Conservation (phyloP, 148 eudicot genomes). For the Silene uniflora region DNA sequence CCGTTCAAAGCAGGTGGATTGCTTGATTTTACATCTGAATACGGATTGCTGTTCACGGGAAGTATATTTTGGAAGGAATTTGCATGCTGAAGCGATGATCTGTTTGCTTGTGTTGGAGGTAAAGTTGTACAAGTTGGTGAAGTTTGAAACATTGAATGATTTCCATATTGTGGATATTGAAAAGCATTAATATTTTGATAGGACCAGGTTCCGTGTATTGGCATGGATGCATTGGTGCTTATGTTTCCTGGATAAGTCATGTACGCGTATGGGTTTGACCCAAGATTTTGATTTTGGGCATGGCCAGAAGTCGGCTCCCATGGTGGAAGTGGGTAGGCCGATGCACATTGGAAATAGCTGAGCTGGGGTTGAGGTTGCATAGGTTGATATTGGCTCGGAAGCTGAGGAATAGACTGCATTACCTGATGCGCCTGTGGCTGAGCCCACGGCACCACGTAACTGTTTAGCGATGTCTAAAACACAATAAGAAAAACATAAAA, state of each 20-base stretch:
- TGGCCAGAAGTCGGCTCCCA: conserved; percentile 89
- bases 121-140: conserved; percentile 9
- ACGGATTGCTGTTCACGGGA: conserved; percentile 6
- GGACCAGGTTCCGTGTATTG: conserved; percentile 7
- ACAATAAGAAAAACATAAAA: not conserved
- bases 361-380: conserved; percentile 31
- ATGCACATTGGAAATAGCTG: conserved; percentile 37
- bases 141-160: conserved; percentile 14
- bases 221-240: conserved; percentile 10
- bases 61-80: conserved; percentile 33
- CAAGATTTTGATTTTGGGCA: conserved; percentile 31
- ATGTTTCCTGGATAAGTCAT: conserved; percentile 19
- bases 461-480: conserved; percentile 32
- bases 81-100: conserved; percentile 23
- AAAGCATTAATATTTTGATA: not conserved
- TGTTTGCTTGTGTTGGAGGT: conserved; percentile 19
- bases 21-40: conserved; percentile 12
- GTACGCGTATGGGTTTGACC: conserved; percentile 27
- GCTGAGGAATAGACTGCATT: conserved; percentile 24
- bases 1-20: conserved; percentile 40
- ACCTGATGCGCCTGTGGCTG: conserved; percentile 27
- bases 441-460: conserved; percentile 72
- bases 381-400: conserved; percentile 26
- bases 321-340: conserved; percentile 77
- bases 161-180: conserved; percentile 27